These are phyloP conservation scores for Pichia sp. DNA, from an alignment of 1,139 yeast species.

Conservation along the genomic window DNA sequence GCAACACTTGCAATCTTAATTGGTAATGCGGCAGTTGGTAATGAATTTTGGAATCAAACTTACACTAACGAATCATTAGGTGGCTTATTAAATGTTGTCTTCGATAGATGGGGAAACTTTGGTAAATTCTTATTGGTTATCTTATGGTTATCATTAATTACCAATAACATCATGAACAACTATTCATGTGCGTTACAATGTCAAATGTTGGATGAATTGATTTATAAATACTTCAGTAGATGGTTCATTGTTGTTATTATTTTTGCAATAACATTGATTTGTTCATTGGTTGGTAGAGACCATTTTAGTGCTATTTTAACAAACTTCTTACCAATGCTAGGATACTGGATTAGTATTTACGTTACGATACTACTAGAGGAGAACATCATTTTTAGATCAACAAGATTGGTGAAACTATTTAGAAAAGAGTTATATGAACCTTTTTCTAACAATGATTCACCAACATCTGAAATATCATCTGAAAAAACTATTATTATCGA, in stretches of 20 bases:
- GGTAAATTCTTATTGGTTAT: conserved; percentile 71
- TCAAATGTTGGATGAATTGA: conserved; percentile 58
- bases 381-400: conserved; percentile 59
- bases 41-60: conserved; percentile 52
- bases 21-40: conserved; percentile 58
- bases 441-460: too few relatives aligned
- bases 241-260: conserved; percentile 69
- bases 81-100: conserved; percentile 64
- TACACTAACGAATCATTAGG: conserved; percentile 67
- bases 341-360: conserved; percentile 89
- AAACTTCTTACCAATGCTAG: conserved; percentile 88
- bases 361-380: conserved; percentile 65
- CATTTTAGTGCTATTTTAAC: conserved; percentile 69
- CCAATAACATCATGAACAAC: conserved; percentile 74
- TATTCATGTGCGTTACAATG: conserved; percentile 80
- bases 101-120: conserved; percentile 69
- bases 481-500: too few relatives aligned
- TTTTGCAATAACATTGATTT: too few relatives aligned
- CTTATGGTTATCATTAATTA: conserved; percentile 64
- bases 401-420: conserved; percentile 44
- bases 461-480: too few relatives aligned
- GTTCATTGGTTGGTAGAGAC: conserved; percentile 71
- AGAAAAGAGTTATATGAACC: too few relatives aligned
- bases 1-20: conserved; percentile 68
- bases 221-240: conserved; percentile 63